These are phyloP conservation scores for Kandelia obovata DNA, from an alignment of 345 rosid species.

Conservation along the genomic window DNA sequence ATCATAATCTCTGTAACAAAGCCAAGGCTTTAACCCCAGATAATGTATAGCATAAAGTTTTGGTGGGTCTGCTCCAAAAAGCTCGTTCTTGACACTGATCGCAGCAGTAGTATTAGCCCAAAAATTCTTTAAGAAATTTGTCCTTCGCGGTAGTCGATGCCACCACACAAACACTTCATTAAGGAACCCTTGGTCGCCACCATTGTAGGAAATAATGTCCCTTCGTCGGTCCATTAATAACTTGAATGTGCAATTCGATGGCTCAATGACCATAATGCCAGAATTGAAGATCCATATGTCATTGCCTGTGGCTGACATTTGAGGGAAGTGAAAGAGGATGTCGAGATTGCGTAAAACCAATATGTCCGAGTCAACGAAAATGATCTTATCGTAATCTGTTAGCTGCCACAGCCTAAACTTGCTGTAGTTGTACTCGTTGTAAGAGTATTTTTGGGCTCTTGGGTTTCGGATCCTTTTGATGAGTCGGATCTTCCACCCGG, in stretches of 20 bases:
- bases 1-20: constrained; percentile 87
- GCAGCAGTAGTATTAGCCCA: constrained; percentile 84
- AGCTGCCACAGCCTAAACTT: constrained; percentile 92
- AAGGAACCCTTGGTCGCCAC: constrained; percentile 90
- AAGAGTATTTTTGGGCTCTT: constrained; percentile 49
- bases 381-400: constrained; percentile 75
- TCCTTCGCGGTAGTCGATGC: constrained; percentile 81
- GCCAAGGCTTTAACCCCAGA: constrained; percentile 90
- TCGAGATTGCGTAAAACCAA: constrained; percentile 73
- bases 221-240: constrained; percentile 52
- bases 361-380: constrained; percentile 89
- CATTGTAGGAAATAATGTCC: constrained; percentile 82
- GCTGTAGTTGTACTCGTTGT: constrained; percentile 94
- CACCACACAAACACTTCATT: constrained; percentile 93
- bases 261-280: constrained; percentile 91
- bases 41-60: constrained; percentile 73
- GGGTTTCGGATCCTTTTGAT: constrained; percentile 85
- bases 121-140: constrained; percentile 78
- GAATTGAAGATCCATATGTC: constrained; percentile 87
- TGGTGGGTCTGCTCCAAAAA: constrained; percentile 75
- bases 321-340: constrained; percentile 74
- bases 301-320: constrained; percentile 86
- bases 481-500: constrained; percentile 77
- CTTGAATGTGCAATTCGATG: constrained; percentile 79
- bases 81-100: constrained; percentile 59